Conservation (phyloP, 164 flowering plant species). For the Liriodendron chinense region DNA sequence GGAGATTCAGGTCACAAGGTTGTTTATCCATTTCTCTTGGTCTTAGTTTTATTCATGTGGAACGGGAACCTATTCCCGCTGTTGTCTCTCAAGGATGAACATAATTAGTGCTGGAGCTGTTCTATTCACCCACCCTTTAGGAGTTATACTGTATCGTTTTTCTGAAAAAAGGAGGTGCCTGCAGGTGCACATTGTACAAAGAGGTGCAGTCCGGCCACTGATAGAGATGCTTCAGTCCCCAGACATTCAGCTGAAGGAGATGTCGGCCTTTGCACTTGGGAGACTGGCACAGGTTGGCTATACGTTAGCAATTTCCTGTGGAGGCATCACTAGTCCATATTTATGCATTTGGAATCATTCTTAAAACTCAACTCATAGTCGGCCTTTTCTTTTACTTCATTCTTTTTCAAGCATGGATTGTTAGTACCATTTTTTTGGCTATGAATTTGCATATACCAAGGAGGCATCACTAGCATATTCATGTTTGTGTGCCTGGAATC, state of each 20-base stretch:
- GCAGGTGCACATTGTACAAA: constrained; percentile 97
- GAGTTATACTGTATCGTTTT: background rate
- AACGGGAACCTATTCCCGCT: background rate
- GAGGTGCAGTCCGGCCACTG: constrained; percentile 95
- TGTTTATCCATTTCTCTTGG: background rate
- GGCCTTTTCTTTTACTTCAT: too few relatives aligned
- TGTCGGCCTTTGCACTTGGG: constrained; percentile 99
- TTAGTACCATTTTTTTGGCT: too few relatives aligned
- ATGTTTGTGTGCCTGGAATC: too few relatives aligned
- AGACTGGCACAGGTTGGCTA: constrained; percentile 88
- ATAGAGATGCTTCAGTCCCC: constrained; percentile 95
- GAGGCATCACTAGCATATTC: too few relatives aligned
- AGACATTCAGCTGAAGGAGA: constrained; percentile 85
- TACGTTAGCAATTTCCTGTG: background rate
- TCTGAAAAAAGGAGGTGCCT: constrained; percentile 14
- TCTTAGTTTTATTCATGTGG: background rate
- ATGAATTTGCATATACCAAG: too few relatives aligned
- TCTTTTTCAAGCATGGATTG: too few relatives aligned
- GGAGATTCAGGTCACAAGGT: background rate
- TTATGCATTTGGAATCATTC: too few relatives aligned
- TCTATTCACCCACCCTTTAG: background rate
- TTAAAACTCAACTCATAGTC: too few relatives aligned
- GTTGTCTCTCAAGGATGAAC: background rate
- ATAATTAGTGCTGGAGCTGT: background rate
- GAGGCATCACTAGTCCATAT: too few relatives aligned